Evolutionary conservation across 108 stramenopile species (phyloP).

Genomic region (Nitzschia putrida): DNA sequence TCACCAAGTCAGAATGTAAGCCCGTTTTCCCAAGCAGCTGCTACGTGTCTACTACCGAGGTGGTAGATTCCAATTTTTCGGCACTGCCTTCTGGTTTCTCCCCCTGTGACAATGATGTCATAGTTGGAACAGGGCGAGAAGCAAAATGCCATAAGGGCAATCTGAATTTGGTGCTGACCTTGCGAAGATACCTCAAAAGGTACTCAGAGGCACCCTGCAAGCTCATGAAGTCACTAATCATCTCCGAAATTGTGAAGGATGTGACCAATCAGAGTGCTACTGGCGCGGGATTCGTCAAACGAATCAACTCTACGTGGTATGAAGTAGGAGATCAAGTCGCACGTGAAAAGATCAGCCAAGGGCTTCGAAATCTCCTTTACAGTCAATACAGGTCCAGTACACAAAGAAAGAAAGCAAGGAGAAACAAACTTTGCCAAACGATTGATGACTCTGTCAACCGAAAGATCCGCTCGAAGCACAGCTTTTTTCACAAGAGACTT

Average conservation of each 20-base stretch:
- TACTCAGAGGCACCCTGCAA: conserved; percentile 7
- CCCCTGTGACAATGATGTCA: conserved; percentile 2
- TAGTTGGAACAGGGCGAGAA: conserved; percentile 3
- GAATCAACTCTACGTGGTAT: background rate
- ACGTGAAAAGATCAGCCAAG: conserved; percentile 19
- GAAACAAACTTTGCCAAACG: background rate
- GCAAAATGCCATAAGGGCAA: conserved; percentile 15
- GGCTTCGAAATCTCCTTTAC: conserved; percentile 13
- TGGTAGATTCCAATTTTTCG: background rate
- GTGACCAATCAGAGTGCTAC: conserved; percentile 1
- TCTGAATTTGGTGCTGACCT: background rate
- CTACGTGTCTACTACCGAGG: background rate
- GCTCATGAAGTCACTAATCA: conserved; percentile 9
- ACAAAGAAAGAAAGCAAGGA: conserved; percentile 6
- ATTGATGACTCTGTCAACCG: conserved; percentile 6
- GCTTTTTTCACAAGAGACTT: background rate
- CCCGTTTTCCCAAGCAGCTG: too few species aligned
- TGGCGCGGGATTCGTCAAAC: conserved; percentile 9
- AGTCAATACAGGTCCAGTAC: conserved; percentile 18
- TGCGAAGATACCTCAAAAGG: background rate
- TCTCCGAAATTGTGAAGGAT: conserved; percentile 11
- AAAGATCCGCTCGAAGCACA: background rate
- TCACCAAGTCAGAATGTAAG: too few species aligned
- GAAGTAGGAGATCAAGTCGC: background rate
- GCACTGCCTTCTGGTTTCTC: background rate